phyloP scores from a whole-genome alignment of 331 rosid genomes.

The Telfairia occidentalis region DNA sequence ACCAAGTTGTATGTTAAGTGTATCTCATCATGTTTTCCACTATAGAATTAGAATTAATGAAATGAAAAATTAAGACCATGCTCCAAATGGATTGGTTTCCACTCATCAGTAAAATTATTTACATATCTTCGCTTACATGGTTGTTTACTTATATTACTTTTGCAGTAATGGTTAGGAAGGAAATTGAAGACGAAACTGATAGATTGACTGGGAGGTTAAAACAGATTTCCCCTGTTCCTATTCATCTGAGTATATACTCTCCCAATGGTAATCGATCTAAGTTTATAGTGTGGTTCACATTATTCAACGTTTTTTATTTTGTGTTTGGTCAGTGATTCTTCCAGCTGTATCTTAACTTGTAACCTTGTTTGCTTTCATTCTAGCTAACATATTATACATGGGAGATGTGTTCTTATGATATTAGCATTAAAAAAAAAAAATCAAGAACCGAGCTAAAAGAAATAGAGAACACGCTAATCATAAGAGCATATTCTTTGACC shows the following conservation, averaged over 20 bases:
- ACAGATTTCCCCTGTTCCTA: conserved; percentile 32
- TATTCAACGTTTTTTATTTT: background rate
- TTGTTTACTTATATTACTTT: background rate
- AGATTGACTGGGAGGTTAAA: conserved; percentile 29
- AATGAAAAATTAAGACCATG: background rate
- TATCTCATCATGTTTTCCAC: background rate
- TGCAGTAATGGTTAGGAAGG: conserved; percentile 30
- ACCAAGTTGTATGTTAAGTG: background rate
- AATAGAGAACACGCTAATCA: too few relatives aligned
- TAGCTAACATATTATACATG: background rate
- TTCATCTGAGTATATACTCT: conserved; percentile 36
- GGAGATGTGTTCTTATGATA: background rate
- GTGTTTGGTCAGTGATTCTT: background rate
- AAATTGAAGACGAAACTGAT: conserved; percentile 37
- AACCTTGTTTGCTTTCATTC: background rate
- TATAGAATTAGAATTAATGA: background rate
- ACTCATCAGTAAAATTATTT: background rate
- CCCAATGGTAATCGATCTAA: conserved; percentile 25
- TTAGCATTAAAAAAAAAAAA: too few relatives aligned
- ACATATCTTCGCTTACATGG: background rate
- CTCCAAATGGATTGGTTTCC: background rate
- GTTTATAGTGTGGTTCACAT: background rate
- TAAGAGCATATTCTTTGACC: too few relatives aligned
- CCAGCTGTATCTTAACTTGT: background rate
- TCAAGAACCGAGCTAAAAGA: too few relatives aligned